Base-by-base conservation (phyloP, 768 basidiomycete genomes). In the Boletus reticulatus region DNA sequence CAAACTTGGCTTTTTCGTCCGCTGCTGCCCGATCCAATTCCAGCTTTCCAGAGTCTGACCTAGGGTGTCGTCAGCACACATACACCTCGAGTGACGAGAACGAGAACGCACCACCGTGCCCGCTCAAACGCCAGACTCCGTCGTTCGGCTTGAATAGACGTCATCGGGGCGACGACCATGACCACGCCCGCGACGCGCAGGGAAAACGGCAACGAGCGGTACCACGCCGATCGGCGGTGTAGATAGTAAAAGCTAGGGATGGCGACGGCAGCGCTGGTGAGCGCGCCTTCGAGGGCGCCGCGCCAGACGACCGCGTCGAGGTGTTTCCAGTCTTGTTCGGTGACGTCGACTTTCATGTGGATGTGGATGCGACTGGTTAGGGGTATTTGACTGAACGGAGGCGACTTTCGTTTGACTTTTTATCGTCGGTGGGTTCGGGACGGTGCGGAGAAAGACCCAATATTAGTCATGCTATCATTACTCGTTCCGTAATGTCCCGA, bases 101-200 rank as follows among this genome's bases (percentile, higher is more conserved):
- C 19, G 4, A 7, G 10, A 11, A 67, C 82, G 17, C 41, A 86
- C 87, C 85, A 88, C 64, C 80, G 80, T 2, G 75, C 76, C 62
- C 77, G 74, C 57, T 92, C 87, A 58, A 80, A 92, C 55, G 81
- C 78, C 37, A 85, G 70, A 31, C 83, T 82, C 12, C 86, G 83
- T 4, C 83, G 79, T 64, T 93, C 91, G 6, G 86, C 91, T 57
- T 86, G 83, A 43, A 93, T 88, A 19, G 86, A 80, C 20, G 87
- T 73, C 44, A 79, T 71, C 0, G 91, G 91, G 0, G 84, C 83
- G 47, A 85, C 78, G 53, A 90, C 52, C 48, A 89, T 75, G 51
- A 92, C 76, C n/a, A 84, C 72, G 16, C 86, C 86, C 1, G 92
- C 76, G 0, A 82, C 75, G 64, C 92, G 92, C 42, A 93, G 75